phyloP scores from a whole-genome alignment of 1,284 basidiomycete genomes.

The Meira miltonrushii region DNA sequence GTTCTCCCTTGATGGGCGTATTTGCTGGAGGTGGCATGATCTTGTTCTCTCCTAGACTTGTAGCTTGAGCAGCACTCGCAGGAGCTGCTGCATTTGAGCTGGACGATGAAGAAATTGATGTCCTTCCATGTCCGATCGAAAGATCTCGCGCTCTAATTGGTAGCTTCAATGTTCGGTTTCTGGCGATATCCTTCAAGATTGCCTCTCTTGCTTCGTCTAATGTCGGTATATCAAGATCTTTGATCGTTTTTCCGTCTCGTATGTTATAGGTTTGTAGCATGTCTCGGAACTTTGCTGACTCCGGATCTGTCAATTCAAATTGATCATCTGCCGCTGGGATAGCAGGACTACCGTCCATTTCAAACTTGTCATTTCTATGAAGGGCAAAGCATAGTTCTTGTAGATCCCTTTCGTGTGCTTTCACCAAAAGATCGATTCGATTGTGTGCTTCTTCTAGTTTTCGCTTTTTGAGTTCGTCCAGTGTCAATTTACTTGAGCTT shows the following conservation, averaged over 20 bases:
- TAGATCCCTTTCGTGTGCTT: conserved; percentile 7
- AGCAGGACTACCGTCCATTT: conserved; percentile 6
- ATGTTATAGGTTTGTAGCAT: background rate
- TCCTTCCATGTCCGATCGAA: background rate
- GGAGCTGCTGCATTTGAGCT: background rate
- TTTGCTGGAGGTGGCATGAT: conserved; percentile 1
- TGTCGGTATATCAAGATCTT: conserved; percentile 1
- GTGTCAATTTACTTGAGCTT: conserved; percentile 7
- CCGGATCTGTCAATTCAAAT: background rate
- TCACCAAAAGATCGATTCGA: background rate
- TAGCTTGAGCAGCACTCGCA: background rate
- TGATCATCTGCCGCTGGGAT: conserved; percentile 11
- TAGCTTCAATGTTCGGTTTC: background rate
- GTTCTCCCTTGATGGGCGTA: background rate
- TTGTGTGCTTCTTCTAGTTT: background rate
- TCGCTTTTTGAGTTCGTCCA: conserved; percentile 9
- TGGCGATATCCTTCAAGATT: conserved; percentile 2
- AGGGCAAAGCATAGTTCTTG: conserved; percentile 10
- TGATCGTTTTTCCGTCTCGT: conserved; percentile 1
- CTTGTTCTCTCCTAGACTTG: background rate
- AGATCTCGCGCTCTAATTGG: conserved; percentile 3
- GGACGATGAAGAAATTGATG: background rate
- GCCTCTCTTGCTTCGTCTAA: background rate
- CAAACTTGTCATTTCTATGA: background rate
- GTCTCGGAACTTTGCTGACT: background rate